These are phyloP conservation scores for Neonectria hederae DNA, from an alignment of 2,329 filamentous ascomycete genomes.

Conservation along the genomic window DNA sequence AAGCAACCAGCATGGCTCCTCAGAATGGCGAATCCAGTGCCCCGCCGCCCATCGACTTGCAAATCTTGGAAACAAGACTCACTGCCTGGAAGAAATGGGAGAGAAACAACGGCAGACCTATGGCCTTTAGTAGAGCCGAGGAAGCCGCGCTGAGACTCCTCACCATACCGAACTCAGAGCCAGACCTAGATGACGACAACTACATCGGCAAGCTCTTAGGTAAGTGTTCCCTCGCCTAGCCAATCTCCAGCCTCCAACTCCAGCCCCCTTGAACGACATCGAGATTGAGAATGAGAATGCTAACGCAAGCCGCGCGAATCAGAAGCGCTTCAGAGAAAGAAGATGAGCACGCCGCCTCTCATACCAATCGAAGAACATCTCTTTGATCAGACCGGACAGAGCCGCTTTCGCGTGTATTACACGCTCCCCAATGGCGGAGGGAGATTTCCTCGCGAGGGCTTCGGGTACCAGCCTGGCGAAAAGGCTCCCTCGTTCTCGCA, in stretches of 20 bases:
- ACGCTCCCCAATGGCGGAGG: constrained; percentile 31
- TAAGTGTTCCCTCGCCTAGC: constrained; percentile 24
- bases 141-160: constrained; percentile 54
- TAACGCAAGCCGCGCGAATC: background rate
- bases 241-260: too few relatives aligned
- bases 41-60: background rate
- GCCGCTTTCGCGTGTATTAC: constrained; percentile 42
- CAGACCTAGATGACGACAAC: constrained; percentile 39
- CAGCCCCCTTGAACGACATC: background rate
- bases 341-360: background rate
- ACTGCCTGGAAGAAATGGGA: constrained; percentile 45
- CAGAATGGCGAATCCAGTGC: background rate
- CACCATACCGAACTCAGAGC: constrained; percentile 43
- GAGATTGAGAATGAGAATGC: too few relatives aligned
- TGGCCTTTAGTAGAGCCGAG: background rate
- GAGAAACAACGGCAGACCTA: constrained; percentile 31
- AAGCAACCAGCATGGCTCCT: constrained; percentile 3
- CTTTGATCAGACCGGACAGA: background rate
- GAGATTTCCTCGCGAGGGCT: constrained; percentile 45
- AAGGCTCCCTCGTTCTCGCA: constrained; percentile 50
- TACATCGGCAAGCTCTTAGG: constrained; percentile 45
- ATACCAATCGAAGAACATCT: background rate
- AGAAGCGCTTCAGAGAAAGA: constrained; percentile 27
- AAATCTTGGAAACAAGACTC: background rate
- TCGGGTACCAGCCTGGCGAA: constrained; percentile 44